These are phyloP conservation scores for Globisporangium spiculum DNA, from an alignment of 352 stramenopile genomes.

Conservation along the genomic window DNA sequence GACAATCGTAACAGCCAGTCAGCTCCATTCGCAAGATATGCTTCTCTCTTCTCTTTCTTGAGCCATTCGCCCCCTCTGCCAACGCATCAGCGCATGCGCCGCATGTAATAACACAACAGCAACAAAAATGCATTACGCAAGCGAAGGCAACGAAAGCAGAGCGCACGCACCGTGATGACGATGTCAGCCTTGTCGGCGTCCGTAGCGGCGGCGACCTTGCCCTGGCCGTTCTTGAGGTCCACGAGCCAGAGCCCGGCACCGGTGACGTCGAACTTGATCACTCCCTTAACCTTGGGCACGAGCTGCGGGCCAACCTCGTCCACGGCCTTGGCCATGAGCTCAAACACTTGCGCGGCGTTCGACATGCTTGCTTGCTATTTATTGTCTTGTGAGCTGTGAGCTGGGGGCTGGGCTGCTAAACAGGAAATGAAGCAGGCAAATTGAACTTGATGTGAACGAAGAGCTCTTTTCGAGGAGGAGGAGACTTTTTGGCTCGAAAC, in stretches of 20 bases:
- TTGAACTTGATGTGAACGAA: not conserved
- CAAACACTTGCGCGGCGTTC: constrained; percentile 62
- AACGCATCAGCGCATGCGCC: not conserved
- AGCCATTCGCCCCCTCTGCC: not conserved
- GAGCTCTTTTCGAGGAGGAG: not conserved
- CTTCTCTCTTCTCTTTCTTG: not conserved
- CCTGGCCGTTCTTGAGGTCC: constrained; percentile 75
- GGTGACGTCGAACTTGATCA: constrained; percentile 80
- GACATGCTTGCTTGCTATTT: constrained; percentile 23
- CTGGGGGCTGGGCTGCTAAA: not conserved
- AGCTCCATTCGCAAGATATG: constrained; percentile 2
- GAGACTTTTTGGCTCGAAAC: not conserved
- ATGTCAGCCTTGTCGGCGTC: constrained; percentile 66
- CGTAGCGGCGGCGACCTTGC: constrained; percentile 47
- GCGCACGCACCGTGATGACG: constrained; percentile 52
- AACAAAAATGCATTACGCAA: not conserved
- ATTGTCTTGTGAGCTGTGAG: not conserved
- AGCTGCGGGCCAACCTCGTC: constrained; percentile 66
- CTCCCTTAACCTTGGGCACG: constrained; percentile 71
- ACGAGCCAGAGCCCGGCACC: constrained; percentile 69
- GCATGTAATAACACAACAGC: not conserved
- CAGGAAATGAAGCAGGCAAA: constrained; percentile 4
- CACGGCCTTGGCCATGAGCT: constrained; percentile 63
- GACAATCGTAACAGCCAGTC: constrained; percentile 5
- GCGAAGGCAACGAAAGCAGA: not conserved